A percentile compares a stretch with the other conserved stretches of the same genome.
Evolutionary conservation across 495 filamentous ascomycete genomes (phyloP).

Genomic region (Bryoglossum gracile): DNA sequence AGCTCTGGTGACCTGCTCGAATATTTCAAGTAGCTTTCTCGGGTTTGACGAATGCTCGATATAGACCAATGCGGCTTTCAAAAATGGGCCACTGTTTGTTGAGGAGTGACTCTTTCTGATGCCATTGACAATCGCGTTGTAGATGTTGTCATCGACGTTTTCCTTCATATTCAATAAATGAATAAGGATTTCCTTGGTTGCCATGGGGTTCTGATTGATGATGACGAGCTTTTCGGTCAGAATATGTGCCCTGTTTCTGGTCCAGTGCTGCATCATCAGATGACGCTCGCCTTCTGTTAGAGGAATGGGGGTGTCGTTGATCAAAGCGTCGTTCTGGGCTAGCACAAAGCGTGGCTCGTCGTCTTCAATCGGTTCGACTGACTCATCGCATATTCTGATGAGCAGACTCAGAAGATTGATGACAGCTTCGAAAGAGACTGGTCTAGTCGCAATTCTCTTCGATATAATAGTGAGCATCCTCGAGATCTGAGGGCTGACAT

Average conservation of each 20-base stretch:
- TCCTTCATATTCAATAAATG: constrained; percentile 33
- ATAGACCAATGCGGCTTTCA: constrained; percentile 20
- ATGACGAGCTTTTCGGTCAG: constrained; percentile 44
- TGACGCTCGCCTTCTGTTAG: constrained; percentile 35
- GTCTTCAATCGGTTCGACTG: constrained; percentile 7
- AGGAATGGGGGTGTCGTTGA: constrained; percentile 27
- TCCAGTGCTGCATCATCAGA: constrained; percentile 37
- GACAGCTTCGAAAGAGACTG: constrained; percentile 46
- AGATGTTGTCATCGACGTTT: constrained; percentile 12
- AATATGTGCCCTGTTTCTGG: constrained; percentile 30
- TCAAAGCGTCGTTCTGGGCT: neutral
- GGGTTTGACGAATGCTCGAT: constrained; percentile 27
- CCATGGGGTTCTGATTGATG: constrained; percentile 39
- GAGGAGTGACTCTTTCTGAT: constrained; percentile 12
- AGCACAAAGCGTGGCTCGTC: constrained; percentile 12
- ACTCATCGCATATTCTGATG: constrained; percentile 26
- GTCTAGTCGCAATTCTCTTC: constrained; percentile 42
- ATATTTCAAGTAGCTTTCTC: constrained; percentile 42
- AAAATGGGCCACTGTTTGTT: constrained; percentile 10
- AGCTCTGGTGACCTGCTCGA: constrained; percentile 50
- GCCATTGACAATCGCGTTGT: constrained; percentile 16
- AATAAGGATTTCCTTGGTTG: constrained; percentile 37
- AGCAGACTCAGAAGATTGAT: constrained; percentile 46
- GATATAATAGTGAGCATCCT: constrained; percentile 37
- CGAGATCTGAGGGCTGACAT: constrained; percentile 34